Evolutionary conservation across 345 rosid genomes (phyloP), one percentile per base, ranked within the genome.

Genomic region (Psidium friedrichsthalianum): DNA sequence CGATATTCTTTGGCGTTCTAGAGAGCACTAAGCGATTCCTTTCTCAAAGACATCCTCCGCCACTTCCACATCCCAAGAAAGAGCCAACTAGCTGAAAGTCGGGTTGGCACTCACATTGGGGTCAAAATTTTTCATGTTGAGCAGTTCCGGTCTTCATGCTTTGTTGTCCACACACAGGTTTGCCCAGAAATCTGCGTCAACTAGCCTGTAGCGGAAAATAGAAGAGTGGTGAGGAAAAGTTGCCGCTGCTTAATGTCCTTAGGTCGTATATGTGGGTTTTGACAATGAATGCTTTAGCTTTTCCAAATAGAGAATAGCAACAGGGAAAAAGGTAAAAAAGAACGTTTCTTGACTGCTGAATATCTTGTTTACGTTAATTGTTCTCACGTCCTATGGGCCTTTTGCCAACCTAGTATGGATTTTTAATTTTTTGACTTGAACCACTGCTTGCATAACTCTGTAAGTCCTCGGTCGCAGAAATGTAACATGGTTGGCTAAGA

Each of bases 1-100:
- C 99, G 11, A 94, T 95, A 84, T 95, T 95, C 87, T 95, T 97
- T 47, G 96, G 99, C 3, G 96, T 97, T 80, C 90, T 97, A 4
- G 98, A 97, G 89, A 89, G 96, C 86, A 94, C 98, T 6, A 97
- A 95, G 92, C 92, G 93, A 82, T 29, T 89, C 36, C 97, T 95
- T 69, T 95, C 93, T 13, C 87, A 93, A 84, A 92, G 92, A 87
- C 93, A 90, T 27, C 90, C 94, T 83, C 51, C 83, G 25, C 90
- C 56, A 6, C 64, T 59, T 61, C 44, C 82, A 55, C 86, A 57
- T 29, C 61, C 64, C 25, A 82, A 85, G 55, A 52, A 86, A 83
- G 83, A 86, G 54, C 42, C 56, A 18, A 82, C 84, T 4, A 53
- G 29, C 84, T 53, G 57, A 82, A 82, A 36, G 78, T 36, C 3